phyloP scores from a whole-genome alignment of 306 rosid species.

The Cucumis hystrix region DNA sequence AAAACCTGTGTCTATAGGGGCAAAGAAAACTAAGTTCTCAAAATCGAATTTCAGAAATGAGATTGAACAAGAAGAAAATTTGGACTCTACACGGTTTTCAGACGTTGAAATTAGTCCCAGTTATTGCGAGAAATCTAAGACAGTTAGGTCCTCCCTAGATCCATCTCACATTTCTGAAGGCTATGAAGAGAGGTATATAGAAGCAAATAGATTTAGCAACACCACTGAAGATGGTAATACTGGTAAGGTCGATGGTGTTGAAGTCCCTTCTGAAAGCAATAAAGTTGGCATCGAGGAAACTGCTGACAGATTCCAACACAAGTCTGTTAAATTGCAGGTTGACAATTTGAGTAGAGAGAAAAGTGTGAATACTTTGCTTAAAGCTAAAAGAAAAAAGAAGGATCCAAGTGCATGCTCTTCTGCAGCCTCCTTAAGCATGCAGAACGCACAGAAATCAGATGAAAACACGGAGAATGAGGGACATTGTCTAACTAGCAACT shows the following conservation, averaged over 20 bases:
- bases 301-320: constrained; percentile 2
- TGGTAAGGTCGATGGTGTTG: background rate
- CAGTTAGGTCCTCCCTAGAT: background rate
- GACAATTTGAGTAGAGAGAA: constrained; percentile 10
- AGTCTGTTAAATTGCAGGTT: constrained; percentile 10
- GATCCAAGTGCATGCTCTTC: background rate
- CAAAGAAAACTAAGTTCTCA: background rate
- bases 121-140: background rate
- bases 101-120: constrained; percentile 5
- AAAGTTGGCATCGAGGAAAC: constrained; percentile 4
- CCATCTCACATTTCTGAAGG: background rate
- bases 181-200: constrained; percentile 3
- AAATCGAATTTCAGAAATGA: background rate
- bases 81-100: background rate
- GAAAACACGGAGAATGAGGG: background rate
- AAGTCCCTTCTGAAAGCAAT: background rate
- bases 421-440: constrained; percentile 2
- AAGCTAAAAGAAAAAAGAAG: constrained; percentile 7
- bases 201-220: constrained; percentile 4
- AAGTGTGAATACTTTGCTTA: background rate
- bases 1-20: background rate
- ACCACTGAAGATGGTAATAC: background rate
- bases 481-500: constrained; percentile 4
- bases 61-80: background rate
- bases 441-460: constrained; percentile 2